These are phyloP conservation scores for Xylariaceae sp. DNA, from an alignment of 2,329 filamentous ascomycete genomes.

Conservation along the genomic window DNA sequence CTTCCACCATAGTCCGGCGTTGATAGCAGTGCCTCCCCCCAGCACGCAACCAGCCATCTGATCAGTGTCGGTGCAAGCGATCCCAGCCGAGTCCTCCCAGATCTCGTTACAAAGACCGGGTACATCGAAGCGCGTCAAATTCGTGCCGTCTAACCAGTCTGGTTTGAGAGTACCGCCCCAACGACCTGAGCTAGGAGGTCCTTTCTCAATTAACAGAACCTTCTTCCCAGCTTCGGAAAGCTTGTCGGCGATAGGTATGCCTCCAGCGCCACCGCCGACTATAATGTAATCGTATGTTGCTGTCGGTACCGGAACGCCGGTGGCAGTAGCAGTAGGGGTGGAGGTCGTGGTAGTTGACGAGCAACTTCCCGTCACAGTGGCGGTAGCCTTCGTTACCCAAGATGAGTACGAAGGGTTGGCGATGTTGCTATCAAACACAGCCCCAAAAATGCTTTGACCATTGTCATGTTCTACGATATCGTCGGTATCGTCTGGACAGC, in stretches of 20 bases:
- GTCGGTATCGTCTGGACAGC: conserved; percentile 41
- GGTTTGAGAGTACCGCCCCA: conserved; percentile 62
- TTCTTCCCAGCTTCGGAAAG: conserved; percentile 63
- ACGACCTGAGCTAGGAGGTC: conserved; percentile 60
- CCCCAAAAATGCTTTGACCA: conserved; percentile 53
- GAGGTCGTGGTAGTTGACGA: conserved; percentile 23
- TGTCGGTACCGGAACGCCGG: conserved; percentile 37
- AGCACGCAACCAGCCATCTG: conserved; percentile 72
- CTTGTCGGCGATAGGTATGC: conserved; percentile 57
- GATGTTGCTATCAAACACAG: conserved; percentile 35
- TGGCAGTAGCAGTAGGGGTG: conserved; percentile 27
- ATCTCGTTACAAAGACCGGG: conserved; percentile 71
- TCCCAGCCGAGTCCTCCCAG: conserved; percentile 60
- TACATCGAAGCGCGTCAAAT: conserved; percentile 68
- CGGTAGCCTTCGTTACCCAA: conserved; percentile 45
- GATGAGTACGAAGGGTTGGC: conserved; percentile 40
- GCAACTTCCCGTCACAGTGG: conserved; percentile 36
- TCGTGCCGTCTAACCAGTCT: conserved; percentile 59
- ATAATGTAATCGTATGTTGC: conserved; percentile 60
- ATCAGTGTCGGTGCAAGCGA: conserved; percentile 67
- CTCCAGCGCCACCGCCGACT: conserved; percentile 58
- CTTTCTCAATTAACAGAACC: conserved; percentile 62
- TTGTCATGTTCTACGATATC: conserved; percentile 55
- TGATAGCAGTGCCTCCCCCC: conserved; percentile 65
- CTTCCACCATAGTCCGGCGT: conserved; percentile 68